A percentile compares a stretch with the other conserved stretches of the same genome.
phyloP scores from a whole-genome alignment of 2,329 filamentous ascomycete genomes.

The Phialophora verrucosa region DNA sequence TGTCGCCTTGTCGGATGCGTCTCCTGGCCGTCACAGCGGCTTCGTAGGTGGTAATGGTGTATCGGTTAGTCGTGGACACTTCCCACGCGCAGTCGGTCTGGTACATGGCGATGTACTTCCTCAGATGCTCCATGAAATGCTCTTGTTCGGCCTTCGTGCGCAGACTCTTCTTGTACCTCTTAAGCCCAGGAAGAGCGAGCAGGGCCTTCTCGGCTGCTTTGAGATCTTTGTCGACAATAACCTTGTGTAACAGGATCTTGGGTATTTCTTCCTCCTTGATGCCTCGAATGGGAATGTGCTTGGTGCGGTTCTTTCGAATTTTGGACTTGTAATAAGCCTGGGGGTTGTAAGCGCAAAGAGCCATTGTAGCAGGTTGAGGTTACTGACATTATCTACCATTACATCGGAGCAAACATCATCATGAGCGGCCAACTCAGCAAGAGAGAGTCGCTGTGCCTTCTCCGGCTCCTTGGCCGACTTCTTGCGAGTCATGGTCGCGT shows the following conservation, averaged over 20 bases:
- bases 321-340: conserved; percentile 96
- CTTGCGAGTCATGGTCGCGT: conserved; percentile 38
- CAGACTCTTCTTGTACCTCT: conserved; percentile 71
- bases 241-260: conserved; percentile 64
- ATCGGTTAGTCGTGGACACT: conserved; percentile 90
- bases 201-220: conserved; percentile 73
- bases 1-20: conserved; percentile 78
- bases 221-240: conserved; percentile 76
- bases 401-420: conserved; percentile 96
- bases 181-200: conserved; percentile 73
- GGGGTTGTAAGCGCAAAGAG: conserved; percentile 23
- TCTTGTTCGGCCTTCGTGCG: conserved; percentile 79
- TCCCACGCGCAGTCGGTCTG: conserved; percentile 93
- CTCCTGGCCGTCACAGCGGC: conserved; percentile 83
- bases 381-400: conserved; percentile 87
- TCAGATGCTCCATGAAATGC: conserved; percentile 83
- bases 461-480: conserved; percentile 29
- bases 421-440: conserved; percentile 87
- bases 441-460: conserved; percentile 71
- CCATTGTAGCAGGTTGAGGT: conserved; percentile 27
- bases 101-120: conserved; percentile 91
- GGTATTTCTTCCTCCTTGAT: conserved; percentile 70
- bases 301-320: conserved; percentile 90
- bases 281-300: conserved; percentile 83
- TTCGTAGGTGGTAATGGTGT: conserved; percentile 88